Evolutionary conservation across 2,329 filamentous ascomycete genomes (phyloP).

Genomic region (Tothia fuscella): DNA sequence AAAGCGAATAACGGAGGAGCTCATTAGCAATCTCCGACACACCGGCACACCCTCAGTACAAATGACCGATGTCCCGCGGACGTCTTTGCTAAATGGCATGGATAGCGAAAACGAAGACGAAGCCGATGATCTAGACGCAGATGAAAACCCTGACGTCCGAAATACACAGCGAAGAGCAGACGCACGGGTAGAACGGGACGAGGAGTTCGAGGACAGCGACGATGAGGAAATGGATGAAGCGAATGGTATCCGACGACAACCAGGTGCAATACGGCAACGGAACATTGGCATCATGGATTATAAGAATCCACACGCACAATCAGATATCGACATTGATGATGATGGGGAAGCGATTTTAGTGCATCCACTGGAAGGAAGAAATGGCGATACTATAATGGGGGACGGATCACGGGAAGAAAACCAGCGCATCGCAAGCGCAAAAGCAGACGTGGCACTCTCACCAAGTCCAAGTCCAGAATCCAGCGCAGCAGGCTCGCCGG

Average conservation of each 20-base stretch:
- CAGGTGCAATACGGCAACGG: slow-evolving; percentile 34
- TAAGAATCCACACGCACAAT: slow-evolving; percentile 41
- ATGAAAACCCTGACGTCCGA: slow-evolving; percentile 73
- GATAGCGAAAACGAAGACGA: slow-evolving; percentile 55
- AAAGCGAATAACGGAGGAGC: slow-evolving; percentile 53
- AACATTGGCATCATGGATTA: slow-evolving; percentile 46
- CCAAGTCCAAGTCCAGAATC: slow-evolving; percentile 5
- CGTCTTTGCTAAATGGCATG: slow-evolving; percentile 43
- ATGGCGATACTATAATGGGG: neutral
- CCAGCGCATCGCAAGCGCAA: slow-evolving; percentile 6
- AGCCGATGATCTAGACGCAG: slow-evolving; percentile 61
- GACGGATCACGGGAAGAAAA: slow-evolving; percentile 8
- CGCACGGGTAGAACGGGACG: slow-evolving; percentile 60
- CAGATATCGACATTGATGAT: slow-evolving; percentile 31
- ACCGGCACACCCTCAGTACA: slow-evolving; percentile 53
- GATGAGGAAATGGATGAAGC: slow-evolving; percentile 68
- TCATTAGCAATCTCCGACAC: slow-evolving; percentile 54
- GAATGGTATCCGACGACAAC: slow-evolving; percentile 57
- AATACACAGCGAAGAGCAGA: slow-evolving; percentile 76
- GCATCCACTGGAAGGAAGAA: neutral
- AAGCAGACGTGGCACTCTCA: slow-evolving; percentile 6
- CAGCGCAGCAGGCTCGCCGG: slow-evolving; percentile 2
- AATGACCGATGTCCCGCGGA: slow-evolving; percentile 50
- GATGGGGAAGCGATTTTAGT: slow-evolving; percentile 7
- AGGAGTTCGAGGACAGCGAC: slow-evolving; percentile 74